These are phyloP conservation scores for Silene vulgaris DNA, from an alignment of 179 eudicot genomes.

Conservation along the genomic window DNA sequence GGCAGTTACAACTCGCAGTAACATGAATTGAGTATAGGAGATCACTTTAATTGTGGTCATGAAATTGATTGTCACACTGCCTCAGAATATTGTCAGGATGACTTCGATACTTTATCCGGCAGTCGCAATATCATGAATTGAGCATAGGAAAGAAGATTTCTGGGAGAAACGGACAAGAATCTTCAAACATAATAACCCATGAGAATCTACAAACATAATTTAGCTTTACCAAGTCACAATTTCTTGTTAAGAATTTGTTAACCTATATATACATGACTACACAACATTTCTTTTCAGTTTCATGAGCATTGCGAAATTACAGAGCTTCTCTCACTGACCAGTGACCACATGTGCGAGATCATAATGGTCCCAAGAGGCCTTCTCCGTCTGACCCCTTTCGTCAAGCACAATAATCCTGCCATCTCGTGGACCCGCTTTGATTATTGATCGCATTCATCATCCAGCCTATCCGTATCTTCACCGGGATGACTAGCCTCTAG, in stretches of 20 bases:
- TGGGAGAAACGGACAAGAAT: background rate
- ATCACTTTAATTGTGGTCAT: no score
- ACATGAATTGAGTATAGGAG: no score
- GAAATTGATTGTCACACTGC: no score
- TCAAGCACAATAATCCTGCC: background rate
- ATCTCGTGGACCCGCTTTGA: slow-evolving; percentile 17
- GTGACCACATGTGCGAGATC: background rate
- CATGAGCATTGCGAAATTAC: background rate
- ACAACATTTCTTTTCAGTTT: background rate
- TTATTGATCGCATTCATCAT: slow-evolving; percentile 25
- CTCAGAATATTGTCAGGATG: no score
- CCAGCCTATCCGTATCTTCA: slow-evolving; percentile 4
- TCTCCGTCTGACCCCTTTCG: slow-evolving; percentile 6
- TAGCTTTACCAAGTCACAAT: background rate
- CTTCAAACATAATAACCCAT: background rate
- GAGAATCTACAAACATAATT: background rate
- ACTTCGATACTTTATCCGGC: no score
- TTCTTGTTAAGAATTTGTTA: background rate
- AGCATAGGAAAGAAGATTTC: background rate
- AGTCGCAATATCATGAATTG: no score
- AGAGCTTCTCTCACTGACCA: background rate
- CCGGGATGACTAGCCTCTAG: slow-evolving; percentile 6
- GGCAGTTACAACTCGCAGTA: background rate
- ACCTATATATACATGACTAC: background rate
- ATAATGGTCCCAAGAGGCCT: background rate